Base-by-base conservation (phyloP, 139 green algal genomes). In the Diplosphaera chodatii region DNA sequence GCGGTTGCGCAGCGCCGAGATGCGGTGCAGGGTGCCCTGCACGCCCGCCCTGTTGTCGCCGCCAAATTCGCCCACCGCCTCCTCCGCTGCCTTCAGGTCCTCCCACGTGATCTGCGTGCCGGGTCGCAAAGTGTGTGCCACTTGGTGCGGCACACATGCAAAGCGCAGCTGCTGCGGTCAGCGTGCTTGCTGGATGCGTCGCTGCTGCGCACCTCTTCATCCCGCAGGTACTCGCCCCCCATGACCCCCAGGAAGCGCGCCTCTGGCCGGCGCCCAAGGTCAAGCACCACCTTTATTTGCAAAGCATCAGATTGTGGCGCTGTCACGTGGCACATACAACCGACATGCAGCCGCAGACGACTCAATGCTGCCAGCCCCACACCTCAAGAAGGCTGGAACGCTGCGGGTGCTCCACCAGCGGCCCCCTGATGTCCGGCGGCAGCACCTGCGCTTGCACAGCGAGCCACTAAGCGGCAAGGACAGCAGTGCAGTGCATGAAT, bases 1-100 rank as follows among this genome's bases (percentile, higher is more conserved):
- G 16, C 95, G 81, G 80, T 97, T 97, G 62, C 90, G 80, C 34
- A 98, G 92, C 68, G 85, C 82, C n/a, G 66, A 84, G 74, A 96
- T 96, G 66, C 90, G 84, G 71, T 96, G 83, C 74, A 96, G 78
- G 41, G 90, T 96, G 32, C 88, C 76, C 55, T 84, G 73, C 25
- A 96, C 83, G 1, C 90, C 90, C 32, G 90, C 90, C 27, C 90
- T 77, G 76, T 96, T 96, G 70, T 96, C 90, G 18, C 85, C 86
- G 22, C 90, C 90, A 84, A 96, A 96, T n/a, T 89, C 80, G 27
- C 90, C 90, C 21, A 96, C 75, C 2, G 82, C 80, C 18, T 73
- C 67, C 64, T 82, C 74, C 23, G 90, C 84, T 40, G 74, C 70
- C 65, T 82, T 31, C 32, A 95, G 75, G 68, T 90, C 84, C 37